These are phyloP conservation scores for Wakefieldia striispora DNA, from an alignment of 768 basidiomycete species.

Conservation along the genomic window DNA sequence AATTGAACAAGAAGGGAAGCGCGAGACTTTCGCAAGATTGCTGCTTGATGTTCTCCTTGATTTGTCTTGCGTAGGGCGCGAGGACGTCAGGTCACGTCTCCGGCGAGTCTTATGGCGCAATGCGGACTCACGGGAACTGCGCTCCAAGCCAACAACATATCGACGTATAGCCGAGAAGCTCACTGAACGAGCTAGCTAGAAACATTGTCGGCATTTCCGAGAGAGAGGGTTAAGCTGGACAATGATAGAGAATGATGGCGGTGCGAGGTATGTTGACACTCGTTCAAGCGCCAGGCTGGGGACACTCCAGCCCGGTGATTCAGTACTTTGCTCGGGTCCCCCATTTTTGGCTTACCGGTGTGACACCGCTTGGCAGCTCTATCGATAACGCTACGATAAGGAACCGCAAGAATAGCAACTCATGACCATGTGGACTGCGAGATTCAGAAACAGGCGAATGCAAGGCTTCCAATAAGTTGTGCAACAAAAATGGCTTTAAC, in stretches of 20 bases:
- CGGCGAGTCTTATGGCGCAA: constrained; percentile 1
- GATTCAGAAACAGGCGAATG: no score
- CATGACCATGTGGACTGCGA: no score
- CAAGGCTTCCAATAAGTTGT: no score
- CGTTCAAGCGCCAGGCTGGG: constrained; percentile 1
- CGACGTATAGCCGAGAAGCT: constrained; percentile 66
- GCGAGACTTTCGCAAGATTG: constrained; percentile 90
- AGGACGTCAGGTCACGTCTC: constrained; percentile 9
- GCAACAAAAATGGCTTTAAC: no score
- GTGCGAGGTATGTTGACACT: constrained; percentile 18
- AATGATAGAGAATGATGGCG: not conserved
- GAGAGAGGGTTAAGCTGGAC: not conserved
- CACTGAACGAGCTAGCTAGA: constrained; percentile 43
- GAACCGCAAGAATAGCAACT: no score
- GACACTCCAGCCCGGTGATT: not conserved
- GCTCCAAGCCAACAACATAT: constrained; percentile 83
- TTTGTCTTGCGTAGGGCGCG: constrained; percentile 52
- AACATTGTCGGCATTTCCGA: constrained; percentile 12
- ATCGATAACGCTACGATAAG: no score
- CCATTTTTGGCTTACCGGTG: not conserved
- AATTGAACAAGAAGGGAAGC: constrained; percentile 89
- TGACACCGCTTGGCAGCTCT: no score
- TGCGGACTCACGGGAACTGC: constrained; percentile 75
- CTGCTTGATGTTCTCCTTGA: constrained; percentile 70
- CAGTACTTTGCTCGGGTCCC: not conserved